Conservation (phyloP, 371 early-diverging fungal genomes). For the Parasitella parasitica region DNA sequence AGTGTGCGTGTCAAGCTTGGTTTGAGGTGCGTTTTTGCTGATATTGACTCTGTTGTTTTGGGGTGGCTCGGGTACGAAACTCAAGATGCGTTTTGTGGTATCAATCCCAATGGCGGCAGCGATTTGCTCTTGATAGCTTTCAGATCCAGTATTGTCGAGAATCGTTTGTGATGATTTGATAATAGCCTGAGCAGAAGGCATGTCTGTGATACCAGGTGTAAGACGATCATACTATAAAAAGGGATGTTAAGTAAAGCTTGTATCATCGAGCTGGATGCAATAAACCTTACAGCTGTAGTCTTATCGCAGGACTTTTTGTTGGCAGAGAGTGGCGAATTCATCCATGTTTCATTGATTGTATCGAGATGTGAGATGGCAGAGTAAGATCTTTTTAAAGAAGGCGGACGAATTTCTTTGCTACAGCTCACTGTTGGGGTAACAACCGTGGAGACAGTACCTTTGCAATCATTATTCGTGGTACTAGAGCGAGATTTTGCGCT, state of each 20-base stretch:
- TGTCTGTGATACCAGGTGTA: conserved; percentile 69
- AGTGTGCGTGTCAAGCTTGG: conserved; percentile 34
- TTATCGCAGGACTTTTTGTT: conserved; percentile 1
- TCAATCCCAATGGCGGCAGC: conserved; percentile 79
- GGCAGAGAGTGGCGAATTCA: conserved; percentile 16
- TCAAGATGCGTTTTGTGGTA: conserved; percentile 45
- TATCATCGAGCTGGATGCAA: neutral
- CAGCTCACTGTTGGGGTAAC: neutral
- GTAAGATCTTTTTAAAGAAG: conserved; percentile 25
- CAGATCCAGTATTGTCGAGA: conserved; percentile 5
- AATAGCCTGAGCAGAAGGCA: conserved; percentile 65
- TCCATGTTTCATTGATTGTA: conserved; percentile 32
- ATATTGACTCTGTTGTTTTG: neutral
- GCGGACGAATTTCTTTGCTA: neutral
- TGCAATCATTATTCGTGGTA: neutral
- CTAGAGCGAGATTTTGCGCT: neutral
- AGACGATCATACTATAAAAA: conserved; percentile 69
- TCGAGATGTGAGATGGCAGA: conserved; percentile 32
- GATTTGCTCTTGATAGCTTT: conserved; percentile 72
- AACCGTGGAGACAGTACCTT: neutral
- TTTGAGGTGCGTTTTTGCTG: conserved; percentile 10
- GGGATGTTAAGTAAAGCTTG: neutral
- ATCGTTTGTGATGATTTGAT: conserved; percentile 39
- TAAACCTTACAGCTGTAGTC: neutral
- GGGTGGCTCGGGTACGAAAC: conserved; percentile 10